These are phyloP conservation scores for Lachnellula arida DNA, from an alignment of 2,329 filamentous ascomycete genomes.

Conservation along the genomic window DNA sequence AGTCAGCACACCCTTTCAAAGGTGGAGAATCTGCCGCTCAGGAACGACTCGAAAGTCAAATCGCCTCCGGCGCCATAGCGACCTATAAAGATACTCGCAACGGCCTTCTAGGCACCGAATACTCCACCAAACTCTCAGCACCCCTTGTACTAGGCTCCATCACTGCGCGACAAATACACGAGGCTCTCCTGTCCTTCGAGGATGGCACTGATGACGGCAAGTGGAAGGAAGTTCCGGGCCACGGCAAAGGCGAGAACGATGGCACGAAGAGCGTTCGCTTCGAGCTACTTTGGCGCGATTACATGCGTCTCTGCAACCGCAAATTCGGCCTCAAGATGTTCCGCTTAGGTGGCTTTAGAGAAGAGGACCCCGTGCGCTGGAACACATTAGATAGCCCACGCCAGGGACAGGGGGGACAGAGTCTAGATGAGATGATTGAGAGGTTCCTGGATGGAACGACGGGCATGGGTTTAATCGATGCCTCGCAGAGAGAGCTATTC, in stretches of 20 bases:
- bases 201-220: slow-evolving; percentile 44
- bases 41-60: slow-evolving; percentile 54
- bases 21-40: slow-evolving; percentile 63
- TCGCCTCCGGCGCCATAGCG: slow-evolving; percentile 55
- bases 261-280: slow-evolving; percentile 66
- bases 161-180: slow-evolving; percentile 68
- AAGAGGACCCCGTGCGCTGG: slow-evolving; percentile 37
- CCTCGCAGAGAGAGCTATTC: slow-evolving; percentile 67
- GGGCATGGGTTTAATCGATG: slow-evolving; percentile 73
- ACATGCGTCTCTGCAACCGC: slow-evolving; percentile 69
- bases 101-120: slow-evolving; percentile 64
- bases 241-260: slow-evolving; percentile 65
- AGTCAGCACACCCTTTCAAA: slow-evolving; percentile 59
- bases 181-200: slow-evolving; percentile 63
- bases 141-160: slow-evolving; percentile 69
- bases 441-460: slow-evolving; percentile 64
- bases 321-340: slow-evolving; percentile 68
- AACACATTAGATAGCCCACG: slow-evolving; percentile 17
- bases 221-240: slow-evolving; percentile 38
- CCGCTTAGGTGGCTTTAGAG: slow-evolving; percentile 56
- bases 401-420: slow-evolving; percentile 31
- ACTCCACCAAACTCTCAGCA: slow-evolving; percentile 70
- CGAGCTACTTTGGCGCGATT: slow-evolving; percentile 75
- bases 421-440: slow-evolving; percentile 46
- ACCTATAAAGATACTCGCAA: slow-evolving; percentile 69